These are phyloP conservation scores for Claviceps paspali DNA, from an alignment of 2,329 filamentous ascomycete genomes.

Conservation along the genomic window DNA sequence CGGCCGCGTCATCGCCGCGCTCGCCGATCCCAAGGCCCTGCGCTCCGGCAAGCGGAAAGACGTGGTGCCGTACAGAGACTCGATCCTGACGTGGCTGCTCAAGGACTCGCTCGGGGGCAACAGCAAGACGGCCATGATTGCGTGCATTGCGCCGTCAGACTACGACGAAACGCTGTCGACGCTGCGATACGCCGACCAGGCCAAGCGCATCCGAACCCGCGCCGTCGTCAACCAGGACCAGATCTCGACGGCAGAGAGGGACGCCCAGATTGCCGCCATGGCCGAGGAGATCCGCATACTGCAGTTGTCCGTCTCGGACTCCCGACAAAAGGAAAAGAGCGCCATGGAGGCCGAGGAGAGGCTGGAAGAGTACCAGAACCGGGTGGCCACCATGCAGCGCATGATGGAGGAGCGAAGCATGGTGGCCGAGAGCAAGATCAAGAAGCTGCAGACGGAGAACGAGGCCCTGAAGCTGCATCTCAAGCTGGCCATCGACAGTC, in stretches of 20 bases:
- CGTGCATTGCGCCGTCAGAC: constrained; percentile 86
- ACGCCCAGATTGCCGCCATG: constrained; percentile 90
- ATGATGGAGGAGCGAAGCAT: constrained; percentile 90
- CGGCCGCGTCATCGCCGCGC: constrained; percentile 84
- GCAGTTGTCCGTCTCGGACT: constrained; percentile 59
- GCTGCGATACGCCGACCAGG: constrained; percentile 91
- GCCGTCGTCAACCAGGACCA: constrained; percentile 94
- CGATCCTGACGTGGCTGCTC: constrained; percentile 67
- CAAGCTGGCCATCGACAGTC: constrained; percentile 66
- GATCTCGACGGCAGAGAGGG: constrained; percentile 79
- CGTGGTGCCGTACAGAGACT: constrained; percentile 85
- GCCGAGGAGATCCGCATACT: constrained; percentile 80
- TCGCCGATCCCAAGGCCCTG: constrained; percentile 53
- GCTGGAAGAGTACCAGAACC: constrained; percentile 86
- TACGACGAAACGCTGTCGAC: constrained; percentile 97
- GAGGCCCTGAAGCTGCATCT: constrained; percentile 79
- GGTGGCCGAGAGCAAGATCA: constrained; percentile 87
- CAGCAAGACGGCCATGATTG: constrained; percentile 98
- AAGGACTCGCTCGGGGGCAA: constrained; percentile 95
- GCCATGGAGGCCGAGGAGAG: constrained; percentile 65
- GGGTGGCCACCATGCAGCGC: constrained; percentile 79
- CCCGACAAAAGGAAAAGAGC: constrained; percentile 55
- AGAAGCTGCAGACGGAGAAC: constrained; percentile 76
- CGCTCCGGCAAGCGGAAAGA: constrained; percentile 41
- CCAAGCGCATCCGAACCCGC: constrained; percentile 88